Base-by-base conservation (phyloP, 306 rosid species). In the Hippophae rhamnoides region DNA sequence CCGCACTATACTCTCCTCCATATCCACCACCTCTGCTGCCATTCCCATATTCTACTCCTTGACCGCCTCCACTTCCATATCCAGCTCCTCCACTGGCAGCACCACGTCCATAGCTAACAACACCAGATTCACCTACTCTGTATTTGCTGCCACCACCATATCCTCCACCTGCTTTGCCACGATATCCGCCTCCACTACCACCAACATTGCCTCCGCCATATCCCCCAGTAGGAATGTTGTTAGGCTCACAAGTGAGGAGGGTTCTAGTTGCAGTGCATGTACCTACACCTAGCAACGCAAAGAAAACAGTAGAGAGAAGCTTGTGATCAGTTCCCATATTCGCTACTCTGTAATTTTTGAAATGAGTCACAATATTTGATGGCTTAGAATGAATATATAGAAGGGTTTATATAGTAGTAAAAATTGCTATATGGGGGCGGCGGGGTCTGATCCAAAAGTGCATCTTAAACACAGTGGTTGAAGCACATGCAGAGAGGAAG, bases 211-310 rank as follows among this genome's bases (percentile, higher is more conserved):
- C 65, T 26, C 38, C 13, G 38, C 61, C 74, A 40, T 63, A 52
- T 45, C 56, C 81, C 7, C 18, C 43, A 23, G 70, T 70, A 13
- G 72, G 61, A 11, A 47, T 69, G 0, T 45, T 61, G 23, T 50
- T 65, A 1, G 44, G 63, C 9, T 68, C 83, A 72, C 62, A 63
- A 40, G 68, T 71, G 47, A 89, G 81, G 10, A 84, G 67, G n/a
- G 75, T 57, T 76, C 95, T 71, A 44, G 76, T 72, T 0, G 90
- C 86, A 6, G 90, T 86, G 66, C 86, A 76, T 41, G 78, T 18
- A 2, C 87, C 82, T 5, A 84, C 41, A 60, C 79, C 66, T 57
- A 86, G 43, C 2, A 82, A 62, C 9, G 77, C 56, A 46, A 84
- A 62, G 78, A 89, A 47, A 62, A 67, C 56, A 68, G 78, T 26